Percentiles rank a stretch among this genome's conserved stretches.
Conservation (phyloP, 2,329 filamentous ascomycete genomes). For the Chaetomiaceae sp. region DNA sequence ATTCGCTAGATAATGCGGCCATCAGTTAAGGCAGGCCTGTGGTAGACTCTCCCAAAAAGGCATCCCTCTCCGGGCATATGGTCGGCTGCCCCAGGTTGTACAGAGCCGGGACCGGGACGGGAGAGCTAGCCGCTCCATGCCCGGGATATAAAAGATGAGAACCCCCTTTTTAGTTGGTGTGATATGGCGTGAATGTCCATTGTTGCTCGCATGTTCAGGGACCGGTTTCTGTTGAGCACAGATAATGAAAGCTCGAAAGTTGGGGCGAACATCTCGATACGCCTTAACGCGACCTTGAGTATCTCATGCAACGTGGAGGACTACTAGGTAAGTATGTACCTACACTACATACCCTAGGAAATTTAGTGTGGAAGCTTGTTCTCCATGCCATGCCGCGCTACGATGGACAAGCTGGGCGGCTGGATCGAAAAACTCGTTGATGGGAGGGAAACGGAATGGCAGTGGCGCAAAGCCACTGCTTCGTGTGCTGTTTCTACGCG, state of each 20-base stretch:
- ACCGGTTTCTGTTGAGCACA: neutral
- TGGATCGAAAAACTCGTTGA: slow-evolving; percentile 1
- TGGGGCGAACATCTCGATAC: too few species aligned
- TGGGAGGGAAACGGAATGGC: neutral
- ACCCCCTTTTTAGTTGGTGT: neutral
- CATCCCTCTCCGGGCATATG: neutral
- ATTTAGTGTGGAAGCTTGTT: slow-evolving; percentile 20
- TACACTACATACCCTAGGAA: slow-evolving; percentile 14
- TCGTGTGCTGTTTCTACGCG: neutral
- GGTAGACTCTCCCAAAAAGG: neutral
- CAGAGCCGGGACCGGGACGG: neutral
- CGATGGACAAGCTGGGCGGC: neutral
- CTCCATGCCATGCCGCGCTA: too few species aligned
- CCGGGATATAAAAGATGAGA: neutral
- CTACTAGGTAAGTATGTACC: too few species aligned
- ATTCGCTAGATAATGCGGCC: neutral
- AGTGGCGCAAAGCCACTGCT: neutral
- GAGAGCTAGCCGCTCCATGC: neutral
- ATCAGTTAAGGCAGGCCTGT: neutral
- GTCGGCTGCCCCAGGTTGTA: neutral
- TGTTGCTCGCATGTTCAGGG: neutral
- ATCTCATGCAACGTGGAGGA: too few species aligned
- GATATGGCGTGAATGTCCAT: neutral
- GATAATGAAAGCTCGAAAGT: neutral
- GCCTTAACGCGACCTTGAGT: too few species aligned